Conservation (phyloP, 139 green algal species). For the Zygnema cylindricum region DNA sequence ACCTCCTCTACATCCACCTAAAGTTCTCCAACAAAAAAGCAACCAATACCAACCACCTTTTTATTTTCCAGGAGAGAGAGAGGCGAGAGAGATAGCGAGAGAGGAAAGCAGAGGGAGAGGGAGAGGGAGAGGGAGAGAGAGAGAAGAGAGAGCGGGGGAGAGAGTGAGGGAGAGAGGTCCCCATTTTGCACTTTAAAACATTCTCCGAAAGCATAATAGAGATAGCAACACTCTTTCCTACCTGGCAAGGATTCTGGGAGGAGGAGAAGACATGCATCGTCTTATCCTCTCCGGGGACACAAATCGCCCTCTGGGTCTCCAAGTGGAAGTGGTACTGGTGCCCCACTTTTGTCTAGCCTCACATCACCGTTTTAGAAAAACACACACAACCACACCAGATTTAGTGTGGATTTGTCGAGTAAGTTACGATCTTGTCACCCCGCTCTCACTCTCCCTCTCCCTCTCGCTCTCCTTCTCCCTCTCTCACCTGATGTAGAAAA, state of each 20-base stretch:
- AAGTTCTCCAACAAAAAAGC: too few relatives aligned
- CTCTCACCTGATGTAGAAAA: too few relatives aligned
- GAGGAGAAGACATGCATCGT: conserved; percentile 61
- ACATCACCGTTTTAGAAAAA: too few relatives aligned
- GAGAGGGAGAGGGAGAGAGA: too few relatives aligned
- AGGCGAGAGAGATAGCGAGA: neutral
- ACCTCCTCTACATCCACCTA: too few relatives aligned
- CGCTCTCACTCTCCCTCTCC: too few relatives aligned
- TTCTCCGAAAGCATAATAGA: neutral
- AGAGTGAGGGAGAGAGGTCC: neutral
- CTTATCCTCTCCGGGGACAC: conserved; percentile 68
- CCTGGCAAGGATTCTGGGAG: conserved; percentile 55
- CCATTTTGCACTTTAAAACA: neutral
- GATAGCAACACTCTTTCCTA: neutral
- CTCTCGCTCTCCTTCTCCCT: too few relatives aligned
- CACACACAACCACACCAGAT: conserved; percentile 45
- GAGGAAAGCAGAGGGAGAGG: too few relatives aligned
- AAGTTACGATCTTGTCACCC: conserved; percentile 75
- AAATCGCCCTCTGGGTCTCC: conserved; percentile 72
- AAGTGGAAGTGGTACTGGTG: conserved; percentile 74
- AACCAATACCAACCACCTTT: too few relatives aligned
- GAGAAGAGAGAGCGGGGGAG: neutral
- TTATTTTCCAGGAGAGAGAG: too few relatives aligned
- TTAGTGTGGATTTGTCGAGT: conserved; percentile 43
- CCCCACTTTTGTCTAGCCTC: conserved; percentile 55